Conservation (phyloP, 2,329 filamentous ascomycete species). For the Fusarium sterilihyphosum region DNA sequence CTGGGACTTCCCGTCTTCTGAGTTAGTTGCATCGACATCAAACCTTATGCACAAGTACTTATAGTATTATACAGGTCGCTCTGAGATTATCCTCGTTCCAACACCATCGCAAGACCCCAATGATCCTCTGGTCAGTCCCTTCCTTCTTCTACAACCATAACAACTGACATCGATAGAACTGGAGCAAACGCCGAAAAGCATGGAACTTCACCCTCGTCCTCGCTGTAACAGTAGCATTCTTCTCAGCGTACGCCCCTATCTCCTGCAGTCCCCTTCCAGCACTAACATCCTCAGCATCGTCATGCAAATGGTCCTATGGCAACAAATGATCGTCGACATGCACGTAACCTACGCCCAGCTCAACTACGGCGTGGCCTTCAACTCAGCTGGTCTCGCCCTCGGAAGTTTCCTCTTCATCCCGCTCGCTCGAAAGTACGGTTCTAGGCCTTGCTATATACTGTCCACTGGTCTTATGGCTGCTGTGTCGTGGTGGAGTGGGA, state of each 20-base stretch:
- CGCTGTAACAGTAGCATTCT: constrained; percentile 37
- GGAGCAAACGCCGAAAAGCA: constrained; percentile 38
- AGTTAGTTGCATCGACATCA: not conserved
- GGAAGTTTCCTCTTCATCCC: constrained; percentile 47
- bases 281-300: not conserved
- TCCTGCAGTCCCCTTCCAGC: fast-evolving
- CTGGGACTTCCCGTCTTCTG: constrained; percentile 5
- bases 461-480: constrained; percentile 20
- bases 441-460: constrained; percentile 42
- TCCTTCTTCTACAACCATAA: no score
- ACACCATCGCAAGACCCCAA: constrained; percentile 35
- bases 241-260: constrained; percentile 18
- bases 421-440: constrained; percentile 46
- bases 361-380: constrained; percentile 39
- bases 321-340: constrained; percentile 44
- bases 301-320: constrained; percentile 41
- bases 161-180: constrained; percentile 19
- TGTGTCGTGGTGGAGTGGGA: constrained; percentile 11
- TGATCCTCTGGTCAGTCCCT: constrained; percentile 39
- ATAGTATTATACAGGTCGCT: not conserved
- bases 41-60: no score
- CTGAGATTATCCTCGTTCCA: constrained; percentile 3
- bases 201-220: constrained; percentile 39
- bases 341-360: constrained; percentile 37
- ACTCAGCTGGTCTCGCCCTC: constrained; percentile 43